Evolutionary conservation across 495 filamentous ascomycete genomes (phyloP).

Genomic region (Xylaria curta): DNA sequence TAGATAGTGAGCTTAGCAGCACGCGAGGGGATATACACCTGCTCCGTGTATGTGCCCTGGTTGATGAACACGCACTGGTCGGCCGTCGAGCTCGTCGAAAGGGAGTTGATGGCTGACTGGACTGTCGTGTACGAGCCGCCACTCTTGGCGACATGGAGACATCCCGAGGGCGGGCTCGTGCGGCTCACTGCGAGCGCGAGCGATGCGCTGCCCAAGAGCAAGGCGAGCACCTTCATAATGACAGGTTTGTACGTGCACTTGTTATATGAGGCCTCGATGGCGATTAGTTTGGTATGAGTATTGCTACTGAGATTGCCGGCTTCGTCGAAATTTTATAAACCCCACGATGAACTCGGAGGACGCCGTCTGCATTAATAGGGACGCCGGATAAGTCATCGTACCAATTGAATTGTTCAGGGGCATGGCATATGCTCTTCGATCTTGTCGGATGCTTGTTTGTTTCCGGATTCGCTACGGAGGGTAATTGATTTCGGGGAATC

Average conservation of each 20-base stretch:
- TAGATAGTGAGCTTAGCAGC: conserved; percentile 62
- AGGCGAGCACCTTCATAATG: conserved; percentile 31
- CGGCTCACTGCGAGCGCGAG: conserved; percentile 49
- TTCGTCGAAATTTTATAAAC: background rate
- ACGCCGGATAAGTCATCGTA: background rate
- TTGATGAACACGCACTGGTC: conserved; percentile 69
- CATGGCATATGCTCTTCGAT: background rate
- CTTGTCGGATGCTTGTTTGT: background rate
- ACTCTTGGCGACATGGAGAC: conserved; percentile 58
- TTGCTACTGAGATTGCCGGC: background rate
- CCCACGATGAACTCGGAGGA: background rate
- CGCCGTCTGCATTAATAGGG: background rate
- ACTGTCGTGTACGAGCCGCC: conserved; percentile 56
- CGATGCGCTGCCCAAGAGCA: conserved; percentile 30
- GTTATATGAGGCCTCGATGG: background rate
- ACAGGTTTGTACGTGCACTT: background rate
- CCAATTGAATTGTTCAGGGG: background rate
- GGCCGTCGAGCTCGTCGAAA: conserved; percentile 50
- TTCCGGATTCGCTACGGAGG: conserved; percentile 28
- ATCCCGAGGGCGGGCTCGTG: conserved; percentile 56
- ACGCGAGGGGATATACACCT: conserved; percentile 61
- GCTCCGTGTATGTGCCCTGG: conserved; percentile 62
- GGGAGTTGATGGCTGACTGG: conserved; percentile 61
- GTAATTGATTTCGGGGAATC: conserved; percentile 3
- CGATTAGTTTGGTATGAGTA: background rate